Base-by-base conservation (phyloP, 2,329 filamentous ascomycete species). In the Pseudopithomyces chartarum region DNA sequence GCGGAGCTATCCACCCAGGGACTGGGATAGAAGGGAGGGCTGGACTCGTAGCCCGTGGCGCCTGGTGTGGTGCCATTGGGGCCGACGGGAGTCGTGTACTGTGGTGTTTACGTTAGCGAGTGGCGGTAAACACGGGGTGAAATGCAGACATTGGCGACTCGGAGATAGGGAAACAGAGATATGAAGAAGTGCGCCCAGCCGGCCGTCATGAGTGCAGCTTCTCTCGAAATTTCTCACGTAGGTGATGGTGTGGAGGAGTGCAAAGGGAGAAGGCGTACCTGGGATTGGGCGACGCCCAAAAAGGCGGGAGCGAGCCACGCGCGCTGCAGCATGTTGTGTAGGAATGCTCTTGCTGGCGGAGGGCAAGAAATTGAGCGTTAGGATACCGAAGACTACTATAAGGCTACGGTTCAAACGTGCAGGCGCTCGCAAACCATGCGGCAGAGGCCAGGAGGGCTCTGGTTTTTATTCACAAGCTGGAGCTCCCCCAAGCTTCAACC, bases 1-100 rank as follows among this genome's bases (percentile, higher is more conserved):
- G 90, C 90, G 6, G 85, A 74, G 17, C 90, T 89, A 60, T 90
- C 85, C 78, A 89, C 89, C 91, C 92, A 96, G 66, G 92, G 92
- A 26, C 91, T 93, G 1, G 92, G 92, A 70, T 97, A 97, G 70
- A 84, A 85, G 2, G 91, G 90, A 43, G 85, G 85, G 22, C 85
- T 87, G 47, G 73, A 53, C 2, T 70, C 74, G 56, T 72, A 58
- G 59, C 72, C 49, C 45, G 65, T 38, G 56, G 62, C 57, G 54
- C 52, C 57, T 20, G 70, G 54, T n/a, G 22, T 53, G 40, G 60
- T 62, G 22, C 44, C 65, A 52, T 66, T 63, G 43, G 70, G 67
- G 39, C 48, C 65, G 29, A 61, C 63, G 55, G 40, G 65, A 62
- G 70, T 71, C 11, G 47, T 23, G 36, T 68, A 59, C 52, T 59